Base-by-base conservation (phyloP, 352 stramenopile genomes). In the Thalassiosira sp. region DNA sequence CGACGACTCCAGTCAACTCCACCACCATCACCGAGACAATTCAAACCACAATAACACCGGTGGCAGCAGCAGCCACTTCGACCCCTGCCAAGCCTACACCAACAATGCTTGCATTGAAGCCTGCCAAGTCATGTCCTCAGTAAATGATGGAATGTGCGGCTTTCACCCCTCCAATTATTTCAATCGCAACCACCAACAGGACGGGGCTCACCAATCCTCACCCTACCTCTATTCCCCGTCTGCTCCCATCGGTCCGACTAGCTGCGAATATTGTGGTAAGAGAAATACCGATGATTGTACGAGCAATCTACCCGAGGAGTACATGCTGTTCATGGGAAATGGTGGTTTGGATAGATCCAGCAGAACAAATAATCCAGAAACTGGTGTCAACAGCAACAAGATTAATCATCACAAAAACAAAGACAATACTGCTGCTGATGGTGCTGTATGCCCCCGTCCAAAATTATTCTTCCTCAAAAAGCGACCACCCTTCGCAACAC, bases 391-490 rank as follows among this genome's bases (percentile, higher is more conserved):
- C 20, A 48, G 20, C 22, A 48, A 15, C 49, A 60, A 15, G 0
- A 60, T 45, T 28, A 60, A 3, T 18, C 57, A 53, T 43, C 31
- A 63, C 16, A 27, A 61, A 31, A 37, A 49, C 18, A 27, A 31
- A n/a, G n/a, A n/a, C n/a, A n/a, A n/a, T n/a, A n/a, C n/a, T n/a
- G n/a, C n/a, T n/a, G n/a, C n/a, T 16, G 22, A 20, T 11, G n/a
- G 8, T 0, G 13, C 24, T 0, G 22, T 18, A 40, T 84, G 76
- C 61, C 64, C 53, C 0, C 76, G 70, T 42, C 76, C 76, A 18
- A 84, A 76, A 52, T 62, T 84, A 51, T 84, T 81, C 58, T 84
- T 81, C 37, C 61, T 79, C 0, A 84, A 84, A 63, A 72, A 74
- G 45, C 51, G 60, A 46, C 76, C 76, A 22, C 70, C 76, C 1